Base-by-base conservation (phyloP, 2,329 filamentous ascomycete species). In the Neofusicoccum parvum region DNA sequence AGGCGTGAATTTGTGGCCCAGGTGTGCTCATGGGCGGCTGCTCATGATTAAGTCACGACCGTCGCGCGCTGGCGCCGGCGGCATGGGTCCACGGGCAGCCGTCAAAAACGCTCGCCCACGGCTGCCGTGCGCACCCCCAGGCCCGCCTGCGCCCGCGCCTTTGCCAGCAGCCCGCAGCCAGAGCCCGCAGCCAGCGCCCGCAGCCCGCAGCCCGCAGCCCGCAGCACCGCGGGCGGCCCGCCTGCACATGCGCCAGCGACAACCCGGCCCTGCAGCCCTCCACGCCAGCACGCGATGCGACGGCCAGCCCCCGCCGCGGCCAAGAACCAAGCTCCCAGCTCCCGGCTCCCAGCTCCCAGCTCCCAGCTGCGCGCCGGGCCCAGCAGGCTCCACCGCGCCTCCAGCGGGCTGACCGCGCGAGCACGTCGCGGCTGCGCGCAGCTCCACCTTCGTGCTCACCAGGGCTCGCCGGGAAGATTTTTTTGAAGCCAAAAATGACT, bases 401-500 rank as follows among this genome's bases (percentile, higher is more conserved):
- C 20, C 54, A 43, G 54, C 54, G 45, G 39, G 45, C 54, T 58
- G 54, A 58, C 27, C 27, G 27, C 27, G 43, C 14, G n/a, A 34
- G 43, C 27, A 37, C 17, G 27, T 46, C 54, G 39, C 56, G 56
- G 56, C 56, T 60, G 43, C 56, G 14, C 56, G 56, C 56, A 60
- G 56, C 56, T 60, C 56, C 56, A 60, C 56, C 27, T 5, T 32
- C 7, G 27, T 7, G 27, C 7, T 1, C 27, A 1, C 27, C 27
- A 32, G 27, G 27, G 49, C 49, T 34, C 50, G 9, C 50, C 54
- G 34, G 54, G 54, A 58, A 60, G 43, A 60, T 5, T 48, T 60
- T 60, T 60, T 60, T 37, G 23, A 60, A 48, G 15, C 41, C 56
- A 48, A 60, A 60, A 60, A 60, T 60, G 56, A 60, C 56, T 60